Conservation (phyloP, 148 eudicot genomes). For the Spergularia bocconei region DNA sequence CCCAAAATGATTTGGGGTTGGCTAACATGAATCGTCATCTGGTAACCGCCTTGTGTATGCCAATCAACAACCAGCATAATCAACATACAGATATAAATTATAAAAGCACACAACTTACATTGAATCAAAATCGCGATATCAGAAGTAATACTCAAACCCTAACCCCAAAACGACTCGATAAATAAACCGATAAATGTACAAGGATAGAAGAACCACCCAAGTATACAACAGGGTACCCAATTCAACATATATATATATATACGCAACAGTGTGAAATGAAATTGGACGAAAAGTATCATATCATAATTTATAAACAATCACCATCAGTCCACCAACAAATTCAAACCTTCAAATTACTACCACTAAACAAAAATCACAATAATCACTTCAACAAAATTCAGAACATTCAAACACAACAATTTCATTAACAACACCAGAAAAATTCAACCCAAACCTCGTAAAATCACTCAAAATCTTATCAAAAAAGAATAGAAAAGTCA, state of each 20-base stretch:
- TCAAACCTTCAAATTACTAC: slow-evolving; percentile 3
- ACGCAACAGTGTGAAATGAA: slow-evolving; percentile 2
- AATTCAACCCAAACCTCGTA: not conserved
- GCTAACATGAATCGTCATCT: too few relatives aligned
- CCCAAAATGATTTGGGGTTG: too few relatives aligned
- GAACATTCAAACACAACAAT: slow-evolving; percentile 9
- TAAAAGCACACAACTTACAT: not conserved
- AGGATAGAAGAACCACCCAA: not conserved
- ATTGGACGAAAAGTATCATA: slow-evolving; percentile 5
- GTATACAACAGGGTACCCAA: not conserved
- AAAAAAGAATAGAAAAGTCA: not conserved
- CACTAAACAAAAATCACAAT: not conserved
- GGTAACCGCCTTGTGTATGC: too few relatives aligned
- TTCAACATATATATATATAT: not conserved
- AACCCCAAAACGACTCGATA: not conserved
- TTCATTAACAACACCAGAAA: not conserved
- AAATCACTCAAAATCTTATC: not conserved
- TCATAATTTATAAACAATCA: not conserved
- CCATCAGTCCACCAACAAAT: not conserved
- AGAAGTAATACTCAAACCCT: not conserved
- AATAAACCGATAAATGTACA: not conserved
- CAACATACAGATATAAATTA: not conserved
- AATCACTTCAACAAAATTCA: not conserved
- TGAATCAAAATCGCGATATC: not conserved
- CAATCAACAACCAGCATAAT: not conserved